Percentiles rank a stretch among this genome's conserved stretches.
Conservation (phyloP, 768 basidiomycete genomes). For the Lentinula guzmanii region DNA sequence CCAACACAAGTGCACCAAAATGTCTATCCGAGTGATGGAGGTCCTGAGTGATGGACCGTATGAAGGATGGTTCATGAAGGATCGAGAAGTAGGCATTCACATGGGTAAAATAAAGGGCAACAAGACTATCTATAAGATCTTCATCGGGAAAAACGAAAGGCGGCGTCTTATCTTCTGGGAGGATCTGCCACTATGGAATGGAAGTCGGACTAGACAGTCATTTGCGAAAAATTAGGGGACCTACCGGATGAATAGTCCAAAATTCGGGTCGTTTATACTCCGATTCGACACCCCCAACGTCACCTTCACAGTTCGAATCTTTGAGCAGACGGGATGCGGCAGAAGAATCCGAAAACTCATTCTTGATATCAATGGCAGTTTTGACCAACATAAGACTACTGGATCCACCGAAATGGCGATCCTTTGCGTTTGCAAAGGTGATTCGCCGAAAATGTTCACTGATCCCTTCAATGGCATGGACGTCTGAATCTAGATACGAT, state of each 20-base stretch:
- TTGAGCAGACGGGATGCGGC: background rate
- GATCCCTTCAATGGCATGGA: slow-evolving; percentile 3
- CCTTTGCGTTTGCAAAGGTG: slow-evolving; percentile 2
- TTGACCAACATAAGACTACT: slow-evolving; percentile 26
- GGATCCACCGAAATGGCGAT: slow-evolving; percentile 26
- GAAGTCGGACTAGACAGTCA: background rate
- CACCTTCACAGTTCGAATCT: background rate
- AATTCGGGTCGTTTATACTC: slow-evolving; percentile 12
- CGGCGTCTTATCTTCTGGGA: slow-evolving; percentile 6
- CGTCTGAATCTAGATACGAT: slow-evolving; percentile 1
- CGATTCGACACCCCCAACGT: background rate
- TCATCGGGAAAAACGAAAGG: slow-evolving; percentile 27
- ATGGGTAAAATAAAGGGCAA: slow-evolving; percentile 45
- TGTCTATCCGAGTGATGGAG: slow-evolving; percentile 30
- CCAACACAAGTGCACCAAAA: slow-evolving; percentile 41
- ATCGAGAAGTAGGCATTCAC: slow-evolving; percentile 36
- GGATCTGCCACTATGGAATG: slow-evolving; percentile 12
- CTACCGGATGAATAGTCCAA: slow-evolving; percentile 17
- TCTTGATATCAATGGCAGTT: slow-evolving; percentile 33
- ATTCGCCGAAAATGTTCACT: background rate
- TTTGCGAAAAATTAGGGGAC: background rate
- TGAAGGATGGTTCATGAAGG: slow-evolving; percentile 48
- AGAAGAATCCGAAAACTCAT: slow-evolving; percentile 18
- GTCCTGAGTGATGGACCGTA: slow-evolving; percentile 28
- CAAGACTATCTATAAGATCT: slow-evolving; percentile 33